Base-by-base conservation (phyloP, 2,329 filamentous ascomycete genomes). In the Fusarium acutatum region DNA sequence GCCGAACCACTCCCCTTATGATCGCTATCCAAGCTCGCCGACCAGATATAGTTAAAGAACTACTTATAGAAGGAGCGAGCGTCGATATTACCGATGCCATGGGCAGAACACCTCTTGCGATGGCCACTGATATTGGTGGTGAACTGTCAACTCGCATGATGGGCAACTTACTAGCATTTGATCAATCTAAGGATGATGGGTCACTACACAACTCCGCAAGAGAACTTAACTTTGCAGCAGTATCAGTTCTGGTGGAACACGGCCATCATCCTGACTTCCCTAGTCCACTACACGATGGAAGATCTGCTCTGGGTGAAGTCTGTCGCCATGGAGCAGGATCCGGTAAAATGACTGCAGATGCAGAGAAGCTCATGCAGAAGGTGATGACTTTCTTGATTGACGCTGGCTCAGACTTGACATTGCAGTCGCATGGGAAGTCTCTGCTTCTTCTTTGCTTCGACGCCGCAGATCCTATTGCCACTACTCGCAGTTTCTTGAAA, bases 191-290 rank as follows among this genome's bases (percentile, higher is more conserved):
- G 46, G 89, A 93, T 64, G 91, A 93, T 67, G 90, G 91, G 1
- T 92, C 90, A 4, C 83, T 93, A 7, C 91, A 93, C 75, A 90
- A 92, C 67, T 89, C 90, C 7, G 88, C 90, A 0, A 84, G 88
- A 18, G 86, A 88, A 52, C 83, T 93, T 26, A 89, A 92, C 71
- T 71, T 90, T 0, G 81, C 86, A 18, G 87, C 87, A 4, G 87
- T 91, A 69, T 84, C 85, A 56, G 82, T 90, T 4, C 82, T 93
- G 4, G 80, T 92, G 10, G 83, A 90, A 50, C 82, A 88, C 69
- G 88, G 87, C 4, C 91, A 93, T 67, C 88, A 91, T 22, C 85
- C 89, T 0, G 90, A 92, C 75, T 92, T 91, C 62, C 90, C 91
- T 0, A 92, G 88, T 59, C 85, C 88, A 7, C 81, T 90, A 2